phyloP scores from a whole-genome alignment of 805 yeast genomes.

The Schizosaccharomyces octosporus region DNA sequence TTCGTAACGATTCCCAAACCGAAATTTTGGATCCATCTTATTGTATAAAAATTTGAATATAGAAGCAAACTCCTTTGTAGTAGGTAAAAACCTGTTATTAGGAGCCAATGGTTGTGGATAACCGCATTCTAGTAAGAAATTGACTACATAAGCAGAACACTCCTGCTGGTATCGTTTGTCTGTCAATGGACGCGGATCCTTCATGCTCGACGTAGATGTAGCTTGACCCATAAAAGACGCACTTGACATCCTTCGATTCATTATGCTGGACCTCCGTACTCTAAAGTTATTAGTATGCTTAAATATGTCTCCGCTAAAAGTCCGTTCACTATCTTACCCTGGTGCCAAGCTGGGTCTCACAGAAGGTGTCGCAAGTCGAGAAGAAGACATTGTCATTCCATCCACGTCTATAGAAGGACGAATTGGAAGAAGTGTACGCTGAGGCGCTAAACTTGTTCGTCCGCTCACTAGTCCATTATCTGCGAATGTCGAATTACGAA shows the following conservation, averaged over 20 bases:
- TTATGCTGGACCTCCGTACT: not conserved
- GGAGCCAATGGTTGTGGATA: conserved; percentile 44
- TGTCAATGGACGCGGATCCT: conserved; percentile 55
- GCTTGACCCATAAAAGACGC: not conserved
- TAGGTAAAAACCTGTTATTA: conserved; percentile 47
- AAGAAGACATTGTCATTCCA: not conserved
- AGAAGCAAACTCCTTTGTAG: conserved; percentile 60
- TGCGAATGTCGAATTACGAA: not conserved
- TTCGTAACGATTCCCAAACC: conserved; percentile 43
- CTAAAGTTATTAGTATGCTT: not conserved
- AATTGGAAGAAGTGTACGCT: not conserved
- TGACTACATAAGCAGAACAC: conserved; percentile 8
- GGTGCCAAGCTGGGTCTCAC: not conserved
- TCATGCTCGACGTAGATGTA: not conserved
- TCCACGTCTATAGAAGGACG: not conserved
- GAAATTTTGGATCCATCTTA: conserved; percentile 56
- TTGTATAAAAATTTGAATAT: conserved; percentile 62
- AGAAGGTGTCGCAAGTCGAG: not conserved
- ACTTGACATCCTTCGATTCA: not conserved
- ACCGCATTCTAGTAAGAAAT: conserved; percentile 43
- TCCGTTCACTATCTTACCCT: not conserved
- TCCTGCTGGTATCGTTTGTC: conserved; percentile 42
- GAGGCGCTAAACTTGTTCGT: not conserved
- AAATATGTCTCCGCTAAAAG: not conserved
- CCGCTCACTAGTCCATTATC: not conserved